phyloP scores from a whole-genome alignment of 2,329 filamentous ascomycete genomes.

The Cercospora zeina region DNA sequence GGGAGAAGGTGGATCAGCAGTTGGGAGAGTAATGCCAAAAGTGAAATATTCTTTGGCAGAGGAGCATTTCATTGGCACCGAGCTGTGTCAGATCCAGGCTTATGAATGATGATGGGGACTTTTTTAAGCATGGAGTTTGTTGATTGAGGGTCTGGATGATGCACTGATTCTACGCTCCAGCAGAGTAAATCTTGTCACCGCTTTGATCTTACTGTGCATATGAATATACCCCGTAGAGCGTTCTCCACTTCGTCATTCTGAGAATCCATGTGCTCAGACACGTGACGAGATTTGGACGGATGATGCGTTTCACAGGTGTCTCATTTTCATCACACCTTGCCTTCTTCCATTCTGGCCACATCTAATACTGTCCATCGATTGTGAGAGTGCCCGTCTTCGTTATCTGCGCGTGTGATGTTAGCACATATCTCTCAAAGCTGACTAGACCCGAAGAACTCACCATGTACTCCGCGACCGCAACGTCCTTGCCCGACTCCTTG shows the following conservation, averaged over 20 bases:
- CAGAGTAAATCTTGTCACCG: neutral
- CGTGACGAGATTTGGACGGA: too few species aligned
- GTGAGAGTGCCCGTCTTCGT: conserved; percentile 67
- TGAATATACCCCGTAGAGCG: neutral
- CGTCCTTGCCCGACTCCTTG: conserved; percentile 67
- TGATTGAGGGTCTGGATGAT: neutral
- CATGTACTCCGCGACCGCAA: conserved; percentile 61
- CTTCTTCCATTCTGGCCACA: neutral
- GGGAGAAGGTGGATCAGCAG: conserved; percentile 49
- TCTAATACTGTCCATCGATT: conserved; percentile 56
- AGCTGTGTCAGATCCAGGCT: neutral
- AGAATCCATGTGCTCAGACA: neutral
- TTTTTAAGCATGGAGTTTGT: neutral
- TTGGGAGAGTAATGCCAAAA: neutral
- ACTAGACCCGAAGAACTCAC: neutral
- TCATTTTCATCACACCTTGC: neutral
- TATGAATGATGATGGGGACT: neutral
- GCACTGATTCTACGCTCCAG: neutral
- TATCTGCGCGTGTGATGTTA: conserved; percentile 39
- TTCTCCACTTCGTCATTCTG: neutral
- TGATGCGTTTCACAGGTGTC: neutral
- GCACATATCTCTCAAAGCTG: neutral
- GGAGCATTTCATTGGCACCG: neutral
- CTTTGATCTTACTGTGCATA: neutral
- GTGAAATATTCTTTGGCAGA: neutral